phyloP scores from a whole-genome alignment of 495 filamentous ascomycete genomes.

The Annulohypoxylon nitens region DNA sequence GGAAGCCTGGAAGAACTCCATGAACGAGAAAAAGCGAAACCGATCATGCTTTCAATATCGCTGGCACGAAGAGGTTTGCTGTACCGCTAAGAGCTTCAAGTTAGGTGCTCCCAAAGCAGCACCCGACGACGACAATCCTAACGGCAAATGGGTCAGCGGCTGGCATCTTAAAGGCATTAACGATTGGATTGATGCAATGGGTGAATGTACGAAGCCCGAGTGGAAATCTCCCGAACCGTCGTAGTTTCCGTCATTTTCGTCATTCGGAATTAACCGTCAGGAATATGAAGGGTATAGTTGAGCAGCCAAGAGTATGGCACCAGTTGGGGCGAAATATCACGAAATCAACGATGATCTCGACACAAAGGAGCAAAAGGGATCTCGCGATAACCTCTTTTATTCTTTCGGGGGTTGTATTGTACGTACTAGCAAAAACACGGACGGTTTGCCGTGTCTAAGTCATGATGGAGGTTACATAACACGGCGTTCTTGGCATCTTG shows the following conservation, averaged over 20 bases:
- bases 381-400: constrained; percentile 10
- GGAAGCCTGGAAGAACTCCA: constrained; percentile 38
- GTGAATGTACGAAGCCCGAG: constrained; percentile 50
- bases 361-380: constrained; percentile 8
- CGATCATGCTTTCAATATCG: constrained; percentile 54
- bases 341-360: constrained; percentile 30
- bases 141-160: constrained; percentile 50
- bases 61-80: constrained; percentile 54
- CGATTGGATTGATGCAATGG: constrained; percentile 54
- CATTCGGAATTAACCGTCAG: background rate
- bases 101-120: constrained; percentile 50
- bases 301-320: background rate
- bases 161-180: constrained; percentile 54
- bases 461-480: constrained; percentile 27
- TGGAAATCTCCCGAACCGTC: constrained; percentile 44
- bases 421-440: constrained; percentile 27
- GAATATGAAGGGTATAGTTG: background rate
- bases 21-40: constrained; percentile 49
- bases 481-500: constrained; percentile 39
- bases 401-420: constrained; percentile 13
- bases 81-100: constrained; percentile 53
- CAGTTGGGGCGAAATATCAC: constrained; percentile 14
- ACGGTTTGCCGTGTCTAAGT: constrained; percentile 10
- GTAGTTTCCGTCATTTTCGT: background rate
- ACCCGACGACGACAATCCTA: constrained; percentile 31